Percentiles rank a stretch among this genome's conserved stretches.
Conservation (phyloP, 371 early-diverging fungal species). For the Rhizopus delemar region DNA sequence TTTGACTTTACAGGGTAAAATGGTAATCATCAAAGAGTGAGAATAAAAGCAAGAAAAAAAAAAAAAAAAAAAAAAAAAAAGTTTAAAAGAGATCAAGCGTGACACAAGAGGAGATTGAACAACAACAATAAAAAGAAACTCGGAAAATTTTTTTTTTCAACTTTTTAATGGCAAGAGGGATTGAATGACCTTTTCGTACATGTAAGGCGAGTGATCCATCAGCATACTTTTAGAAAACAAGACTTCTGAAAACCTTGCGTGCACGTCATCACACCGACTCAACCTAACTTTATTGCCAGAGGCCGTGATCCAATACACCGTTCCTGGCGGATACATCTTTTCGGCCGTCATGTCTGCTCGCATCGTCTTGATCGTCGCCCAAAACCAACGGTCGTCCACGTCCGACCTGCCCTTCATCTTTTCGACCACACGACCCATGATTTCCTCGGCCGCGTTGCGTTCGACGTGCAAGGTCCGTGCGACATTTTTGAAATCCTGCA, state of each 20-base stretch:
- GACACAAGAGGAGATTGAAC: neutral
- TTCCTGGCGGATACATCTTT: slow-evolving; percentile 72
- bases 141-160: neutral
- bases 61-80: slow-evolving; percentile 1
- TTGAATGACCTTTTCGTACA: slow-evolving; percentile 59
- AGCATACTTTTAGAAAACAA: slow-evolving; percentile 73
- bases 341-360: slow-evolving; percentile 69
- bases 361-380: slow-evolving; percentile 69
- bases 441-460: slow-evolving; percentile 66
- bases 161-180: slow-evolving; percentile 18
- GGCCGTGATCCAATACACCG: slow-evolving; percentile 57
- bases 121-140: neutral
- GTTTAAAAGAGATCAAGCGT: neutral
- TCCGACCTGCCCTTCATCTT: slow-evolving; percentile 8
- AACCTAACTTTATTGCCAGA: slow-evolving; percentile 37
- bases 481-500: slow-evolving; percentile 75
- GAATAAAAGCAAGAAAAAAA: slow-evolving; percentile 4
- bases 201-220: slow-evolving; percentile 69
- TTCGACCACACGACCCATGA: slow-evolving; percentile 57
- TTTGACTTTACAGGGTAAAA: slow-evolving; percentile 48
- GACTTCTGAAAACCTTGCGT: slow-evolving; percentile 68
- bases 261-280: slow-evolving; percentile 61
- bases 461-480: slow-evolving; percentile 69
- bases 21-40: slow-evolving; percentile 39
- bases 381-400: slow-evolving; percentile 62